These are phyloP conservation scores for Dendrostoma leiphaemia DNA, from an alignment of 2,329 filamentous ascomycete species.

Conservation along the genomic window DNA sequence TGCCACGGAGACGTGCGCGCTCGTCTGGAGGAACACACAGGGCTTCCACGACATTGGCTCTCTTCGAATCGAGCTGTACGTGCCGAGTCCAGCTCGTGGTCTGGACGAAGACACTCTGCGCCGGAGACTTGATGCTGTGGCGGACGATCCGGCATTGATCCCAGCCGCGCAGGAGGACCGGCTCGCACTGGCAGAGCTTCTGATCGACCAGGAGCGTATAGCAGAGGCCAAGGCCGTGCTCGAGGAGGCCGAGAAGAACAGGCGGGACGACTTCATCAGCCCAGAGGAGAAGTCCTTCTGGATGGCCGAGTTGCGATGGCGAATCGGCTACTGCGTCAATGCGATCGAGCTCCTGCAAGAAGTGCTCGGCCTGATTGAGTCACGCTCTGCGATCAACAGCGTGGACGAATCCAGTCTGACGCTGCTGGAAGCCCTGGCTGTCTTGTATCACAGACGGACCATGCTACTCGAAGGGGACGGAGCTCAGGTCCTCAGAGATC, in stretches of 20 bases:
- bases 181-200: not conserved
- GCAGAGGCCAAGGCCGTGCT: not conserved
- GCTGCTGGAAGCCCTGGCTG: not conserved
- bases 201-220: not conserved
- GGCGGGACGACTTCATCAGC: not conserved
- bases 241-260: not conserved
- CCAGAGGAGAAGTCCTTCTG: not conserved
- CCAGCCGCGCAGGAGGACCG: not conserved
- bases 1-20: not conserved
- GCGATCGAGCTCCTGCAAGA: not conserved
- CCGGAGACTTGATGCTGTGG: not conserved
- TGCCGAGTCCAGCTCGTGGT: not conserved
- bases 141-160: not conserved
- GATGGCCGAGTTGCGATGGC: not conserved
- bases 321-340: not conserved
- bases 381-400: not conserved
- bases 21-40: not conserved
- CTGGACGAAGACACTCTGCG: not conserved
- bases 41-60: not conserved
- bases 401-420: not conserved
- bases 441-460: not conserved
- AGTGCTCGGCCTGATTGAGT: not conserved
- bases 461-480: not conserved
- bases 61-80: not conserved
- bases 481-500: not conserved